Conservation (phyloP, 164 flowering plant genomes). For the Liriodendron chinense region DNA sequence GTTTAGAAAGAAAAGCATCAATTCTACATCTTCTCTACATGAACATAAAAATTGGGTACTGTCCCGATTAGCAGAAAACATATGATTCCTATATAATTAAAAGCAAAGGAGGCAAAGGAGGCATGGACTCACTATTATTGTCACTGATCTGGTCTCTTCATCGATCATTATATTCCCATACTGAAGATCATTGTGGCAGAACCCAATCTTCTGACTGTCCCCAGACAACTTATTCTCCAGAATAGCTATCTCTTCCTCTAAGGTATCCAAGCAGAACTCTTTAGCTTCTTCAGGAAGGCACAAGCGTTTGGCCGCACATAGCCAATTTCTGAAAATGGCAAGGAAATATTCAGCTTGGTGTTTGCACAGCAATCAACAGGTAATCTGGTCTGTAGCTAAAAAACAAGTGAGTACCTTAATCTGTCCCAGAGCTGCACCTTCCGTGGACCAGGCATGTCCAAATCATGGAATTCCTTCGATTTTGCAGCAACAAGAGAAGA, state of each 20-base stretch:
- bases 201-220: conserved; percentile 47
- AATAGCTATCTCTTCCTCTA: conserved; percentile 47
- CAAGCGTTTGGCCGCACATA: conserved; percentile 43
- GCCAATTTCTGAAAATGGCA: conserved; percentile 55
- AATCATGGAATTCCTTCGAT: conserved; percentile 79
- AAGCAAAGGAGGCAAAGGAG: conserved; percentile 6
- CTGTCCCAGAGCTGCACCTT: conserved; percentile 59
- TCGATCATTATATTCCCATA: conserved; percentile 96
- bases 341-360: not conserved
- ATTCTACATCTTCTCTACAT: not conserved
- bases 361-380: not conserved
- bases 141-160: conserved; percentile 63
- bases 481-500: conserved; percentile 71
- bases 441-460: conserved; percentile 70
- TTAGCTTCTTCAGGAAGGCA: conserved; percentile 44
- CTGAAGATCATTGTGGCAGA: conserved; percentile 96
- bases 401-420: conserved; percentile 47
- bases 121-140: conserved; percentile 64
- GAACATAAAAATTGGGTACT: not conserved
- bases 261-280: conserved; percentile 44
- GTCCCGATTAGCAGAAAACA: not conserved
- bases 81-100: not conserved
- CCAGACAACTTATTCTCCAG: conserved; percentile 46
- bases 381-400: not conserved
- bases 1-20: no score